A percentile compares a stretch with the other conserved stretches of the same genome.
Evolutionary conservation across 768 basidiomycete genomes (phyloP).

Genomic region (Lentinula lateritia): DNA sequence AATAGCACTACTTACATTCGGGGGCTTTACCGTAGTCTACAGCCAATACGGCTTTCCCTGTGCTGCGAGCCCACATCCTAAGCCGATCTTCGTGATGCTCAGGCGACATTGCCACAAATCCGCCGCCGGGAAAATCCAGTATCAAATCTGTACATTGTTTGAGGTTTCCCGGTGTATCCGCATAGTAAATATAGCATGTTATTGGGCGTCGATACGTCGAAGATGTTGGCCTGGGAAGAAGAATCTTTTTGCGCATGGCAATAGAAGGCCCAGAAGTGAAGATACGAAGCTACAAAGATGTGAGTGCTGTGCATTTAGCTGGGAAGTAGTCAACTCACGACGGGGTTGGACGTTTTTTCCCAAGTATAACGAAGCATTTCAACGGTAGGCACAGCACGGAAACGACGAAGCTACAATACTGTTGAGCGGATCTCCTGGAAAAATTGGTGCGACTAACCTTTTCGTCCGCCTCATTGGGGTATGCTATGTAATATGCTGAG

Average conservation of each 20-base stretch:
- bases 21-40: slow-evolving; percentile 97
- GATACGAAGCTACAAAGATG: slow-evolving; percentile 54
- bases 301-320: background rate
- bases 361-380: slow-evolving; percentile 95
- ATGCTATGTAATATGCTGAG: slow-evolving; percentile 80
- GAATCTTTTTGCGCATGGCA: slow-evolving; percentile 63
- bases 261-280: slow-evolving; percentile 58
- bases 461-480: slow-evolving; percentile 91
- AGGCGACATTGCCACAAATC: slow-evolving; percentile 94
- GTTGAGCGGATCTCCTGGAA: background rate
- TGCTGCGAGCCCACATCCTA: slow-evolving; percentile 76
- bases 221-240: slow-evolving; percentile 74
- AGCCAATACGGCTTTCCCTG: slow-evolving; percentile 73
- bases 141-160: slow-evolving; percentile 72
- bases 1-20: slow-evolving; percentile 60
- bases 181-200: slow-evolving; percentile 78
- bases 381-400: slow-evolving; percentile 88
- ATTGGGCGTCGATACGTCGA: slow-evolving; percentile 82
- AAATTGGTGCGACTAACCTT: slow-evolving; percentile 52
- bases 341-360: slow-evolving; percentile 96
- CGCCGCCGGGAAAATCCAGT: slow-evolving; percentile 92
- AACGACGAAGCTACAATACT: slow-evolving; percentile 69
- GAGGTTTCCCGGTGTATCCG: slow-evolving; percentile 59
- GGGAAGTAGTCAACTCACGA: slow-evolving; percentile 42
- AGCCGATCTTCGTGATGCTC: slow-evolving; percentile 96